Base-by-base conservation (phyloP, 495 filamentous ascomycete species). In the Evernia prunastri region DNA sequence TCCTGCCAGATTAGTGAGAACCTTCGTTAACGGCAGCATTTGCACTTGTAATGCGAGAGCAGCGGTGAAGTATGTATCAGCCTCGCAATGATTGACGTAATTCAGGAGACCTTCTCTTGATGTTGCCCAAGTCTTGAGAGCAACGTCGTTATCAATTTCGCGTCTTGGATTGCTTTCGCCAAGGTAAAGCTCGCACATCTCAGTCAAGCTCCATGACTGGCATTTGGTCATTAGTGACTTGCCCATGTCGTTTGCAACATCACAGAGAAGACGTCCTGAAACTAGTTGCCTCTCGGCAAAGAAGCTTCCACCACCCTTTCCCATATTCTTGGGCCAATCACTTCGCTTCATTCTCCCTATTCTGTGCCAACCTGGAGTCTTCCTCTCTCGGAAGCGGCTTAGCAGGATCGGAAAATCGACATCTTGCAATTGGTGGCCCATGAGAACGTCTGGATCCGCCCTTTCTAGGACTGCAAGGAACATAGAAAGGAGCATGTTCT, bases 171-270 rank as follows among this genome's bases (percentile, higher is more conserved):
- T 84, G 54, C 84, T 85, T 51, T 80, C 76, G 13, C 83, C 87
- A 11, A 98, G 86, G 66, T 96, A 92, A 31, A 97, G 81, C 56
- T 86, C 88, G 74, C 91, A 96, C 90, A 98, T 98, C 75, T 98
- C 94, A 0, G 91, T 94, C 73, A 98, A 80, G 76, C 87, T 96
- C 95, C 95, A 98, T 7, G 91, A 94, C 72, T 96, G 92, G 72
- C 94, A 98, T 78, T 95, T 95, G 66, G 84, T 89, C 92, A 96
- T 97, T 57, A 93, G 84, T 31, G 92, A 97, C 82, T 96, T 97
- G 74, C 94, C 94, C 72, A 95, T 89, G 65, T 98, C 94, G 70
- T 98, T 98, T 45, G 87, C 91, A 61, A 97, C 80, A 81, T 98
- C 94, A 72, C 95, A 97, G 58, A 97, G 81, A 59, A 98, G 79